Percentiles rank a stretch among this genome's conserved stretches.
These are phyloP conservation scores for Pestalotiopsis fici DNA, from an alignment of 2,329 filamentous ascomycete genomes.

Conservation along the genomic window DNA sequence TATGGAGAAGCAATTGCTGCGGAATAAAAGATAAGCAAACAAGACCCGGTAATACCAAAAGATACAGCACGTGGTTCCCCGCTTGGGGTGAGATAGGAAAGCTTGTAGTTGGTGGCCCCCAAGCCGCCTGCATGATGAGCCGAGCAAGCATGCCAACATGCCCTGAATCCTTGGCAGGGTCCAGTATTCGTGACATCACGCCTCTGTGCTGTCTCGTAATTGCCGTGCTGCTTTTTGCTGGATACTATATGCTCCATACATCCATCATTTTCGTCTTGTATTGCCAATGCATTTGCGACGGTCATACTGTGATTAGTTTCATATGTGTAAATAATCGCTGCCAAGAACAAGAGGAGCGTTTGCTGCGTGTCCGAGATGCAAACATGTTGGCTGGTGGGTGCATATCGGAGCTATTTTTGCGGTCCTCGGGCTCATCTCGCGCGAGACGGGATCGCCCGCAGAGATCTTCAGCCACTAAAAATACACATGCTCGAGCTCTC, in stretches of 20 bases:
- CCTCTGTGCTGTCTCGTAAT: background rate
- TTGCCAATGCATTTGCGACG: background rate
- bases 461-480: background rate
- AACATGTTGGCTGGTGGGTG: background rate
- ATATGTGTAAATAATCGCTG: background rate
- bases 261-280: background rate
- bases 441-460: background rate
- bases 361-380: background rate
- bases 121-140: background rate
- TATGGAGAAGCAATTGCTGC: background rate
- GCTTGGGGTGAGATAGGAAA: background rate
- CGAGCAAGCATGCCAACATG: background rate
- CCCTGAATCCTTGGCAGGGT: background rate
- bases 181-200: background rate
- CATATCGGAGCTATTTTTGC: background rate
- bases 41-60: background rate
- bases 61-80: background rate
- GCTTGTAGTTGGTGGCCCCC: background rate
- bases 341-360: background rate
- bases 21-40: background rate
- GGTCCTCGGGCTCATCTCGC: background rate
- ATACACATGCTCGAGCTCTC: background rate
- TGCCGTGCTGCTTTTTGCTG: background rate
- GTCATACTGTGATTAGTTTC: background rate
- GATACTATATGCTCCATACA: background rate